These are phyloP conservation scores for Melaleuca alternifolia DNA, from an alignment of 345 rosid species.

Conservation along the genomic window DNA sequence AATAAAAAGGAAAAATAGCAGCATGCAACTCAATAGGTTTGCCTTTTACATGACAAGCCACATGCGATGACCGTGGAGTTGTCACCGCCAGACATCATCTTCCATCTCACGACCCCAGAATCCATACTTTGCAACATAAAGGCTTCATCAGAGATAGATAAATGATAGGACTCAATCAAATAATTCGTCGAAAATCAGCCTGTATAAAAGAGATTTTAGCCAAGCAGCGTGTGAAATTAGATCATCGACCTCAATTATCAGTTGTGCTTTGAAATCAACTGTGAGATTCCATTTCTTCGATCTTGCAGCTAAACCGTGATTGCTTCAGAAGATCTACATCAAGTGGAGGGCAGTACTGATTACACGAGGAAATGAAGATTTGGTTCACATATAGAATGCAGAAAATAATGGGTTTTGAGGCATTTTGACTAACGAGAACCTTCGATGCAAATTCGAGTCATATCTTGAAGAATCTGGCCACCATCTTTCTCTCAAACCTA, in stretches of 20 bases:
- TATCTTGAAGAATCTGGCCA: neutral
- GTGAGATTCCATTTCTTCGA: neutral
- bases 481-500: neutral
- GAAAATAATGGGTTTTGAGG: neutral
- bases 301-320: neutral
- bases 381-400: neutral
- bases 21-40: neutral
- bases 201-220: neutral
- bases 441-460: neutral
- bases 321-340: neutral
- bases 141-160: neutral
- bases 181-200: neutral
- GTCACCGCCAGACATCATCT: neutral
- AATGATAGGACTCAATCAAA: neutral
- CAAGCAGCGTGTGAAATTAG: neutral
- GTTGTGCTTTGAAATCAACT: neutral
- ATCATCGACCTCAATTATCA: neutral
- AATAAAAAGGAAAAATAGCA: neutral
- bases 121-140: neutral
- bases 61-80: neutral
- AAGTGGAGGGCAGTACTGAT: neutral
- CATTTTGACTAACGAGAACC: neutral
- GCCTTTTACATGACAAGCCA: neutral
- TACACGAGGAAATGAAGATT: neutral
- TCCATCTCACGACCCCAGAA: neutral